Base-by-base conservation (phyloP, 495 filamentous ascomycete genomes). In the Trichoderma parareesei region DNA sequence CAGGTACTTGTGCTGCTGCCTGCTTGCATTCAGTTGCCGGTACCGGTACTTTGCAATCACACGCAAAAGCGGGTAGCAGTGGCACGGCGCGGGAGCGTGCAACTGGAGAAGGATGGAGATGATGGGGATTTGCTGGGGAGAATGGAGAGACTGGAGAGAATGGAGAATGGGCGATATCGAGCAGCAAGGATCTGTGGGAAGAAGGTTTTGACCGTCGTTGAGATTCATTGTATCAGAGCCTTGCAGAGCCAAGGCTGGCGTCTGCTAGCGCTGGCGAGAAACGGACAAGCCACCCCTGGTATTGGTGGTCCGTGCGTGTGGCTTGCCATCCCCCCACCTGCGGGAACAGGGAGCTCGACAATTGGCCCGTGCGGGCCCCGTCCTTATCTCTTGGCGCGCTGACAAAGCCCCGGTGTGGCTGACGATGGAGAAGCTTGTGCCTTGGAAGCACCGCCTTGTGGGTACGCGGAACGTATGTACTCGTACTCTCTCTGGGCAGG, bases 371-470 rank as follows among this genome's bases (percentile, higher is more conserved):
- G 53, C 53, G 1, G 18, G 53, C 35, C 53, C 53, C 53, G 27
- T 57, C 53, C 53, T 57, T 57, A 57, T 57, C 53, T 57, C 53
- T 57, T 57, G 53, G 53, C 53, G 53, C 53, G 53, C 53, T 57
- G 53, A 57, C 53, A 57, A 57, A 57, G 53, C 13, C 46, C 7
- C 10, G 27, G 5, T 57, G 53, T 57, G 53, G 53, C 53, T 57
- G 53, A 57, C 53, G 53, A 33, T 35, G 53, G 53, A 57, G 20
- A 35, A 57, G 10, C 37, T 33, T 35, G 53, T 35, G 53, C 53
- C 53, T 35, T 35, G 53, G 53, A 37, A 13, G 53, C 53, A 57
- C 53, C 53, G 53, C 53, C 53, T 41, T 41, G 40, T 41, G 40
- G 40, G 2, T 27, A 27, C 27, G 27, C 27, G 27, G 27, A 1